Evolutionary conservation across 495 filamentous ascomycete genomes (phyloP).

Genomic region (Neurospora sp.): DNA sequence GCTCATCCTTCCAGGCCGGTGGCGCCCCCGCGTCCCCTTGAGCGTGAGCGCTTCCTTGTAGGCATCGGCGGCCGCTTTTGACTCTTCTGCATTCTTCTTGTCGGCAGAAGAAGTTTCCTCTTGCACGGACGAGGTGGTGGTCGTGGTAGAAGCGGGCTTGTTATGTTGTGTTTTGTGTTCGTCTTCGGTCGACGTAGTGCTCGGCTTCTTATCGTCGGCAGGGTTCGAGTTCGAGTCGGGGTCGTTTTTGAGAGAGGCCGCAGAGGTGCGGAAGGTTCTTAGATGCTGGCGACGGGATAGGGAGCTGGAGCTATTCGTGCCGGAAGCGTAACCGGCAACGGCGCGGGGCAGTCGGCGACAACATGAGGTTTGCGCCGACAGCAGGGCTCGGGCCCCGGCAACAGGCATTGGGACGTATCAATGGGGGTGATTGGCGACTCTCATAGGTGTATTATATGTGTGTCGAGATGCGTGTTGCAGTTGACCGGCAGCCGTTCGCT

Average conservation of each 20-base stretch:
- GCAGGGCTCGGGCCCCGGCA: slow-evolving; percentile 23
- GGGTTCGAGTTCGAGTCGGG: slow-evolving; percentile 3
- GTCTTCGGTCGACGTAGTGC: neutral
- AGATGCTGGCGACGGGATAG: neutral
- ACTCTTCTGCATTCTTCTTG: neutral
- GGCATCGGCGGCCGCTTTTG: neutral
- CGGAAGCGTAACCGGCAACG: neutral
- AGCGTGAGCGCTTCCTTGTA: neutral
- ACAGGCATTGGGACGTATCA: slow-evolving; percentile 17
- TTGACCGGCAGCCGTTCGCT: neutral
- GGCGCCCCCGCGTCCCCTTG: neutral
- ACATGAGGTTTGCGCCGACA: slow-evolving; percentile 12
- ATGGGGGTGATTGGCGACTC: neutral
- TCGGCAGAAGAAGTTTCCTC: neutral
- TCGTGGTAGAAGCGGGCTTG: neutral
- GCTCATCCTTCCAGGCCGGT: neutral
- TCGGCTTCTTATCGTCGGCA: neutral
- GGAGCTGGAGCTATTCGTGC: neutral
- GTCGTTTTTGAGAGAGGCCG: slow-evolving; percentile 5
- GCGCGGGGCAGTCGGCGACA: slow-evolving; percentile 11
- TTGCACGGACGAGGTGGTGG: neutral
- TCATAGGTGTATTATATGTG: slow-evolving; percentile 7
- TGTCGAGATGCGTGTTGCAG: slow-evolving; percentile 1
- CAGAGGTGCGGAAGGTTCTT: slow-evolving; percentile 13
- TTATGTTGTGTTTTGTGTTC: neutral